Conservation (phyloP, 495 filamentous ascomycete species). For the Hypomontagnella submonticulosa region DNA sequence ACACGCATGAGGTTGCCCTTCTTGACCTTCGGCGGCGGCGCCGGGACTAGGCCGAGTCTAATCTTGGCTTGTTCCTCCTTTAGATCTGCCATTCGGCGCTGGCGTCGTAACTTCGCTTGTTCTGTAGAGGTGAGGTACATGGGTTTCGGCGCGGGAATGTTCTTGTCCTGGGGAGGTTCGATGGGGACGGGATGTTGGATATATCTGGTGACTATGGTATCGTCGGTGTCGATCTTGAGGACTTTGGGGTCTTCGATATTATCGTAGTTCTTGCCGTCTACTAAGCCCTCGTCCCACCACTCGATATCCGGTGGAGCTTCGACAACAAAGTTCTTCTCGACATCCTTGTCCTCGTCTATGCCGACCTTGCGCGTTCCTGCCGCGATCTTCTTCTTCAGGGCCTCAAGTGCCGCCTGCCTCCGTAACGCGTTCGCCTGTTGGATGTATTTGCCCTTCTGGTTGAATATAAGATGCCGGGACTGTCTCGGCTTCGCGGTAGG, state of each 20-base stretch:
- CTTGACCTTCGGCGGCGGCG: constrained; percentile 93
- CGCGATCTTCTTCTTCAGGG: constrained; percentile 92
- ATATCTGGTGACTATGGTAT: constrained; percentile 87
- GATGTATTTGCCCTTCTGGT: constrained; percentile 97
- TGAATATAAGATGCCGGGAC: constrained; percentile 84
- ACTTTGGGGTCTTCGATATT: constrained; percentile 69
- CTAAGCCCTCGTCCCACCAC: constrained; percentile 96
- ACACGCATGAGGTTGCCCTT: constrained; percentile 97
- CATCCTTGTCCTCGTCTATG: constrained; percentile 89
- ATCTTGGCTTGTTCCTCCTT: constrained; percentile 98
- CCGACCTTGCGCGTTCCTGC: constrained; percentile 84
- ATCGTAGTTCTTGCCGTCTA: constrained; percentile 78
- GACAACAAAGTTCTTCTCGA: constrained; percentile 89
- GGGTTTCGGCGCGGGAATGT: constrained; percentile 80
- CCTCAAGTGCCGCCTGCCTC: constrained; percentile 86
- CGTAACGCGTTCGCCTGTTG: constrained; percentile 89
- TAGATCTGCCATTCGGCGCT: constrained; percentile 87
- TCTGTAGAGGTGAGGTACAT: constrained; percentile 94
- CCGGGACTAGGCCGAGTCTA: constrained; percentile 85
- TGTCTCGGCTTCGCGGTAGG: constrained; percentile 71
- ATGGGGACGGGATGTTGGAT: constrained; percentile 95
- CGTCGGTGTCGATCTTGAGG: constrained; percentile 79
- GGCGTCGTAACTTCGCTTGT: constrained; percentile 88
- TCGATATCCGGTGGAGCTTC: constrained; percentile 87
- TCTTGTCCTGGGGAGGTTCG: constrained; percentile 89